Evolutionary conservation across 139 green algal genomes (phyloP), one percentile per base, ranked within the genome.

Genomic region (Gonium pectorale): DNA sequence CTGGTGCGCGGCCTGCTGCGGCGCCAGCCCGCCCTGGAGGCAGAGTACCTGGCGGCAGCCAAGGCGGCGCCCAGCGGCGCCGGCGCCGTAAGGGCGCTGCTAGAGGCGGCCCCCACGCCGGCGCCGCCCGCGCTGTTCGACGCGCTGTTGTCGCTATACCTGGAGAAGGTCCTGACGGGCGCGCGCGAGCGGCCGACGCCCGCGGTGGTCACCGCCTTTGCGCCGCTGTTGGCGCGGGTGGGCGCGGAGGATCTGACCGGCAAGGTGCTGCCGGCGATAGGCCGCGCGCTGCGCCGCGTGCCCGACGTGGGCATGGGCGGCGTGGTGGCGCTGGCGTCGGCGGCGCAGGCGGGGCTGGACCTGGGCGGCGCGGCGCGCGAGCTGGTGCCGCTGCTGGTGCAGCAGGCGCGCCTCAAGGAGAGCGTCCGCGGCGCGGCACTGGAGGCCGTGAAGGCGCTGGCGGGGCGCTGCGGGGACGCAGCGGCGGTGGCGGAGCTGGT

Each of bases 301-400:
- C 93, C 95, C 11, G 95, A 98, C 60, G 83, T 88, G 0, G 90
- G 92, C 1, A 85, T 98, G 46, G 52, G 78, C 5, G 86, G 82
- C 0, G 40, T 92, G 0, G 85, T 86, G 0, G 68, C 46, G 1
- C 35, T 94, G 44, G 44, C 67, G 19, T 33, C 92, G 26, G 83
- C 92, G 31, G 43, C 35, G 15, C 71, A 80, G 33, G 84, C 74
- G 15, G 52, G 54, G 31, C 89, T 94, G 37, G 75, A 89, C 52
- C 29, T 95, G n/a, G 93, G 89, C 85, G 33, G 22, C 3, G 52
- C 81, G 27, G 88, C 86, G 13, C 60, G 22, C 13, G 92, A 96
- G 67, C 82, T 98, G 37, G 69, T 90, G 44, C 80, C 73, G 27
- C 64, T 92, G 49, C 54, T 97, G 83, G 17, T 95, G 78, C 88